These are phyloP conservation scores for Cymbopogon flexuosus DNA, from an alignment of 202 grass and related monocot genomes.

Conservation along the genomic window DNA sequence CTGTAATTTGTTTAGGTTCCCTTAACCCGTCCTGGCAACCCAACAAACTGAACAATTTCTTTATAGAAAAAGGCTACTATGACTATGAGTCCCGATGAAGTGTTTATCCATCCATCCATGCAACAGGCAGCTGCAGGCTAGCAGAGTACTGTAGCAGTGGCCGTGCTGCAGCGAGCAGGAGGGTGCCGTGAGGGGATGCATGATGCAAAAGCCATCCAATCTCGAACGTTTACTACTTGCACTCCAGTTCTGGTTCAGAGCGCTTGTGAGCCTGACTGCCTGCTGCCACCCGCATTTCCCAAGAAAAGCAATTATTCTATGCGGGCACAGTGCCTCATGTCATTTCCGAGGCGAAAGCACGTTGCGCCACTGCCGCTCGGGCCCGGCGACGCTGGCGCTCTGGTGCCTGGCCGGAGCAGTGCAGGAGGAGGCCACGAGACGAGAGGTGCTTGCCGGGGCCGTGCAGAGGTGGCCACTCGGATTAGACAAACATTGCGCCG, in stretches of 20 bases:
- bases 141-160: background rate
- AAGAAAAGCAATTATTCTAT: conserved; percentile 65
- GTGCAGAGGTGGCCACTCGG: conserved; percentile 9
- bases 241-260: conserved; percentile 35
- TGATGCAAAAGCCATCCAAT: conserved; percentile 29
- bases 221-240: conserved; percentile 16
- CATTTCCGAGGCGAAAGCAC: conserved; percentile 35
- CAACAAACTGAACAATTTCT: conserved; percentile 10
- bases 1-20: background rate
- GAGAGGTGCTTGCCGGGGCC: no score
- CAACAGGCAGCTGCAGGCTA: background rate
- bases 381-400: no score
- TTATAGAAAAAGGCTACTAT: background rate
- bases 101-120: conserved; percentile 34
- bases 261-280: background rate
- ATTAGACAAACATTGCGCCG: conserved; percentile 51
- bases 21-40: background rate
- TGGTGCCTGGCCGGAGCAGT: background rate
- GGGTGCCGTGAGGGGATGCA: background rate
- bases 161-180: background rate
- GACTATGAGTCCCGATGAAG: conserved; percentile 10
- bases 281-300: conserved; percentile 42
- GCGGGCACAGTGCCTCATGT: conserved; percentile 25
- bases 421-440: no score
- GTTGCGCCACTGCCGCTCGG: conserved; percentile 42